phyloP scores from a whole-genome alignment of 441 rosid species.

The Capsella rubella region DNA sequence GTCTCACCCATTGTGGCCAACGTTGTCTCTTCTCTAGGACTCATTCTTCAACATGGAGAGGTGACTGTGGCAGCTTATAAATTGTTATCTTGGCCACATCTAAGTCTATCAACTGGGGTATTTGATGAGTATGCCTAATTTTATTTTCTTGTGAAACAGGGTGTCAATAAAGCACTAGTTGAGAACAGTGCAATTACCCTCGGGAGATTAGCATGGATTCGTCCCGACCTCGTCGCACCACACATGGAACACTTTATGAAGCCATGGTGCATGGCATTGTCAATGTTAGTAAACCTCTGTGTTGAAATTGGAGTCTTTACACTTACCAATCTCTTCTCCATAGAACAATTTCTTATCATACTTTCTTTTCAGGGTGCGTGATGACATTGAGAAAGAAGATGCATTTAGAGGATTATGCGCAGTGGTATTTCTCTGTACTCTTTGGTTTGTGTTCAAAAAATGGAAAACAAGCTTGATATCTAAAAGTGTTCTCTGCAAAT shows the following conservation, averaged over 20 bases:
- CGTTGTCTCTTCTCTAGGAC: slow-evolving; percentile 76
- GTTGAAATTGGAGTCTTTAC: slow-evolving; percentile 15
- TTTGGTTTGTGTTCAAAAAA: slow-evolving; percentile 4
- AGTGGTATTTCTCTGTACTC: slow-evolving; percentile 58
- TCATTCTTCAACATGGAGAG: slow-evolving; percentile 88
- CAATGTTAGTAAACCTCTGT: slow-evolving; percentile 45
- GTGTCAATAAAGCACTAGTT: slow-evolving; percentile 78
- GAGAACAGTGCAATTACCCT: slow-evolving; percentile 98
- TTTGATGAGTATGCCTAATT: slow-evolving; percentile 6
- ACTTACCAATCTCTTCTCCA: not conserved
- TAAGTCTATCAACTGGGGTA: slow-evolving; percentile 18
- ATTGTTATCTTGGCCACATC: slow-evolving; percentile 1
- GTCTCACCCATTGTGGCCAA: slow-evolving; percentile 87
- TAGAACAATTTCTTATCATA: slow-evolving; percentile 11
- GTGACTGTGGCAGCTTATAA: slow-evolving; percentile 46
- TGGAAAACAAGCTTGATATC: slow-evolving; percentile 16
- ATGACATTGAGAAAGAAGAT: slow-evolving; percentile 98
- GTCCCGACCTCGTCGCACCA: slow-evolving; percentile 91
- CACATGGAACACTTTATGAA: slow-evolving; percentile 97
- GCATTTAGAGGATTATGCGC: slow-evolving; percentile 98
- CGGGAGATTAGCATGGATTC: slow-evolving; percentile 98
- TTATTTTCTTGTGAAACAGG: slow-evolving; percentile 57
- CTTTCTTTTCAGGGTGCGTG: slow-evolving; percentile 72
- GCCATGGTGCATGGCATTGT: slow-evolving; percentile 87
- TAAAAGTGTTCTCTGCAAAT: slow-evolving; percentile 18